Evolutionary conservation across 768 basidiomycete species (phyloP), one percentile per base, ranked within the genome.

Genomic region (Naematelia aurantialba): DNA sequence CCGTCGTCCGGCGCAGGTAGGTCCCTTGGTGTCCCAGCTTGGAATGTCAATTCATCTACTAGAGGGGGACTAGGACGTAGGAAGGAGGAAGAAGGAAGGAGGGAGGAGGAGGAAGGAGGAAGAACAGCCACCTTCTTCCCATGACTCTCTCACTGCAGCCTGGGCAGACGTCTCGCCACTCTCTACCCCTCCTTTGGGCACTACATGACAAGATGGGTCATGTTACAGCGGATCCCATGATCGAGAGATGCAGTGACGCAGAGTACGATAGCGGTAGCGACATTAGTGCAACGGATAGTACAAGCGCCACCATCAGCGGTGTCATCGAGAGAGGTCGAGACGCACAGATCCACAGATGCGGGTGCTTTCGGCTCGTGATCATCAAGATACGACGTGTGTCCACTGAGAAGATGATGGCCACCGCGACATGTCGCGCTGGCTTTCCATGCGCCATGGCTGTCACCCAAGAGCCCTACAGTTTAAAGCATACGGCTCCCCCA

Each of bases 171-270:
- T 64, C 52, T 74, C 72, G 1, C 72, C 72, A 3, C 58, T 3
- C 31, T 74, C 72, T 14, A 71, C 51, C 3, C 72, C 72, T 19
- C 72, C 72, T 65, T 74, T 74, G 10, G 72, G 72, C 46, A 74
- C 72, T 74, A 52, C 11, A 12, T 19, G 24, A 26, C 26, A 51
- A 26, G 22, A 4, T 4, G 19, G 8, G 19, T 17, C 5, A 5
- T 24, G 4, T 46, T 24, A n/a, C n/a, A n/a, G n/a, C n/a, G n/a
- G n/a, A n/a, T n/a, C n/a, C n/a, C n/a, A n/a, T n/a, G n/a, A n/a
- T n/a, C n/a, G n/a, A n/a, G n/a, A n/a, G n/a, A n/a, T n/a, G n/a
- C 24, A 46, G 12, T n/a, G 12, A 44, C 39, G 39, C 39, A 44
- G 39, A 11, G 19, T n/a, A 46, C 45, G 5, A 24, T n/a, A 17